Conservation (phyloP, 371 early-diverging fungal species). For the Homolaphlyctis polyrhiza region DNA sequence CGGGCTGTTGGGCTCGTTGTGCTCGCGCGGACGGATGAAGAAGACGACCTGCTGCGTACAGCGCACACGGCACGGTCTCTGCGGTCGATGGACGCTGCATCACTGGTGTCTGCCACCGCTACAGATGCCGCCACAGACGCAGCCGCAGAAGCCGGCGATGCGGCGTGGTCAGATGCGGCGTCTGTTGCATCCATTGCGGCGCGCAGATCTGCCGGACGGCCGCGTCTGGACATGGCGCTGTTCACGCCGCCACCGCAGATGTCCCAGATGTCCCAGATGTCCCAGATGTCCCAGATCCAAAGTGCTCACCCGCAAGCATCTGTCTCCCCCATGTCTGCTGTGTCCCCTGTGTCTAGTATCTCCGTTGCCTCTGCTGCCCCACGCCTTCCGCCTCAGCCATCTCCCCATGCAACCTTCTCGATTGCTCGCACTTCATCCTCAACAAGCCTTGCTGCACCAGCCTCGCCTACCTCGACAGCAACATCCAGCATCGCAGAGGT, state of each 20-base stretch:
- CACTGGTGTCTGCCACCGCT: not conserved
- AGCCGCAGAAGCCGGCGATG: not conserved
- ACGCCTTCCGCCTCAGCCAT: not conserved
- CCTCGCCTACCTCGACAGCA: not conserved
- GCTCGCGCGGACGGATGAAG: slow-evolving; percentile 2
- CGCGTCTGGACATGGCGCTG: not conserved
- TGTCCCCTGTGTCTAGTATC: no score
- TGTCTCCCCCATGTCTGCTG: no score
- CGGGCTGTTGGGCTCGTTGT: slow-evolving; percentile 10
- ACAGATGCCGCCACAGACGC: not conserved
- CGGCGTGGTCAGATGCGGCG: not conserved
- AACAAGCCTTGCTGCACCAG: not conserved
- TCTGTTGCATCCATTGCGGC: not conserved
- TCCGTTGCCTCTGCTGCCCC: no score
- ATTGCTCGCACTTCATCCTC: not conserved
- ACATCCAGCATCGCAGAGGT: not conserved
- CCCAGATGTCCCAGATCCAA: no score
- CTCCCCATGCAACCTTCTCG: not conserved
- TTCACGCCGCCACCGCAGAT: slow-evolving; percentile 1
- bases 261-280: no score
- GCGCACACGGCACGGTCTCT: not conserved
- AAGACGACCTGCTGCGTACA: slow-evolving; percentile 6
- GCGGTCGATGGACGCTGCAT: not conserved
- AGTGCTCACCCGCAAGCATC: no score
- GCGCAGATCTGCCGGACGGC: not conserved